A percentile compares a stretch with the other conserved stretches of the same genome.
phyloP scores from a whole-genome alignment of 768 basidiomycete species.

The Lactifluus rugatus region DNA sequence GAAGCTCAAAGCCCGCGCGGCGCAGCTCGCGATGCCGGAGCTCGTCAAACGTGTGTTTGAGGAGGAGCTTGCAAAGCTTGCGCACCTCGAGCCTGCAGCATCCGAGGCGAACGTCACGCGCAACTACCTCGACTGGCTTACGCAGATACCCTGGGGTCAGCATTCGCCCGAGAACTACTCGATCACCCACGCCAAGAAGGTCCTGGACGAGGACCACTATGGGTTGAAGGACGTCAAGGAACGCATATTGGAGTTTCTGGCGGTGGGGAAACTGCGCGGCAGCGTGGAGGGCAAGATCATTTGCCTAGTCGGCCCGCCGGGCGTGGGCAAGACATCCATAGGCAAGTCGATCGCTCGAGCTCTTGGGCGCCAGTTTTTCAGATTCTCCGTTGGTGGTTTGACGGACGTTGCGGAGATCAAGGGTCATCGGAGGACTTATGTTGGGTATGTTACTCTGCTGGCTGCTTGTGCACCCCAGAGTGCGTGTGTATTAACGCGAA shows the following conservation, averaged over 20 bases:
- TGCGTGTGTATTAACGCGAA: not conserved
- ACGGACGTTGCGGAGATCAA: constrained; percentile 99
- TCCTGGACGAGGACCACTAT: constrained; percentile 93
- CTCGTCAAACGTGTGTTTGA: constrained; percentile 89
- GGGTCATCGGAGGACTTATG: constrained; percentile 95
- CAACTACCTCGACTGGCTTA: constrained; percentile 91
- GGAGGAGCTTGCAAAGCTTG: constrained; percentile 86
- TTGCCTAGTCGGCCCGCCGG: constrained; percentile 91
- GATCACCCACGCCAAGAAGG: constrained; percentile 67
- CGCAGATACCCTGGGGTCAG: constrained; percentile 94
- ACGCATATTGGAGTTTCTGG: constrained; percentile 91
- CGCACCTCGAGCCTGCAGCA: constrained; percentile 81
- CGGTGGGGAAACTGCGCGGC: constrained; percentile 89
- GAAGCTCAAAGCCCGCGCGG: constrained; percentile 83
- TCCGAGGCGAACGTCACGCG: constrained; percentile 90
- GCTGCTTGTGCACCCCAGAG: not conserved
- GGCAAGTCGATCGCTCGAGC: constrained; percentile 93
- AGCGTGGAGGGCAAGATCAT: constrained; percentile 97
- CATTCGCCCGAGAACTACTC: constrained; percentile 92
- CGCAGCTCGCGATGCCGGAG: constrained; percentile 78
- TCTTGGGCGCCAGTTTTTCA: constrained; percentile 85
- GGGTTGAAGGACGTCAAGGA: constrained; percentile 88
- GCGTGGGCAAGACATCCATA: constrained; percentile 95
- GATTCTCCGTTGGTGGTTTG: constrained; percentile 93
- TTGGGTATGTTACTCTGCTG: constrained; percentile 63